A percentile compares a stretch with the other conserved stretches of the same genome.
These are phyloP conservation scores for Populus hybrid DNA, from an alignment of 441 rosid genomes.

Conservation along the genomic window DNA sequence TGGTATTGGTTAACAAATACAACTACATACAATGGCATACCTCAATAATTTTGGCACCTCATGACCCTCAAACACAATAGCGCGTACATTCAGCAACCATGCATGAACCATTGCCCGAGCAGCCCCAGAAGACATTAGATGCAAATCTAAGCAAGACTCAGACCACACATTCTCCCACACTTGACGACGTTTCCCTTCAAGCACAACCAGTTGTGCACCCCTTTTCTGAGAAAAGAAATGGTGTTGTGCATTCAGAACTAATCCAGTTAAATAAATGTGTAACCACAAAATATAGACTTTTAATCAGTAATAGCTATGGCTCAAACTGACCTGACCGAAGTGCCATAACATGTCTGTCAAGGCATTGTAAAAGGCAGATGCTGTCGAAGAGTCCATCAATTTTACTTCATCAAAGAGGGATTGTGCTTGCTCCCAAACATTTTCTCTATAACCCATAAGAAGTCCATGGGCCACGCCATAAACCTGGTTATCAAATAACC, in stretches of 20 bases:
- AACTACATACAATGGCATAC: slow-evolving; percentile 27
- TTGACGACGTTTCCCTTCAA: slow-evolving; percentile 74
- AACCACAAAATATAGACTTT: background rate
- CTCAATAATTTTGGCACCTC: slow-evolving; percentile 76
- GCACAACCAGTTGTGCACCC: slow-evolving; percentile 80
- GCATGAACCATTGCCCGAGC: slow-evolving; percentile 90
- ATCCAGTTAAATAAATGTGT: background rate
- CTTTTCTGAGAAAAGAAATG: slow-evolving; percentile 40
- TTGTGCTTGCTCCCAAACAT: slow-evolving; percentile 74
- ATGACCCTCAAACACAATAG: slow-evolving; percentile 72
- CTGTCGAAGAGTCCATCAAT: slow-evolving; percentile 72
- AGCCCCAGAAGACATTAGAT: slow-evolving; percentile 93
- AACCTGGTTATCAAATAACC: slow-evolving; percentile 70
- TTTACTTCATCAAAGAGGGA: slow-evolving; percentile 79
- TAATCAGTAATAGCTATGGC: background rate
- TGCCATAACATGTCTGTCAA: slow-evolving; percentile 92
- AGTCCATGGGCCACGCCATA: slow-evolving; percentile 94
- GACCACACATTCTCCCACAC: slow-evolving; percentile 95
- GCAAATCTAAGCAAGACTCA: slow-evolving; percentile 86
- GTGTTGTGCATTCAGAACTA: background rate
- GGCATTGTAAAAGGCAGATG: slow-evolving; percentile 90
- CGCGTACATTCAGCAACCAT: slow-evolving; percentile 76
- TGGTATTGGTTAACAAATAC: background rate
- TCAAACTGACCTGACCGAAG: slow-evolving; percentile 74
- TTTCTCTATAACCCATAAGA: slow-evolving; percentile 72